Percentiles rank a stretch among this genome's conserved stretches.
These are phyloP conservation scores for Cyclaneusma minus DNA, from an alignment of 2,329 filamentous ascomycete species.

Conservation along the genomic window DNA sequence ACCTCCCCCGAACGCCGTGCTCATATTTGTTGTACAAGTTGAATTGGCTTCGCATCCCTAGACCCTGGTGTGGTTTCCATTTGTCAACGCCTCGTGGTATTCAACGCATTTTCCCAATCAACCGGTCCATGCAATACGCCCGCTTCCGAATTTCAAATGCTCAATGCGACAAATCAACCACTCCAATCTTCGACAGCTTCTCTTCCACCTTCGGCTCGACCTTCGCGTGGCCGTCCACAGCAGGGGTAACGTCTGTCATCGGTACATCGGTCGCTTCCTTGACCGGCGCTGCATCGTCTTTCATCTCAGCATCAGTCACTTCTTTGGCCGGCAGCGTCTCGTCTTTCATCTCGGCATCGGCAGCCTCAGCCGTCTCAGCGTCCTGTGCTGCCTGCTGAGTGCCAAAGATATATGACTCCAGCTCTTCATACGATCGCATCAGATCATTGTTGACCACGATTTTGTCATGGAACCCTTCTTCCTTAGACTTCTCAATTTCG, in stretches of 20 bases:
- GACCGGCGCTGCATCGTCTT: neutral
- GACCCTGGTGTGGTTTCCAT: too few relatives aligned
- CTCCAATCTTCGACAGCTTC: too few relatives aligned
- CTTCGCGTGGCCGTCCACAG: neutral
- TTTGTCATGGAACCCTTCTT: constrained; percentile 32
- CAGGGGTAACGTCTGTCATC: constrained; percentile 1
- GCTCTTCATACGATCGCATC: constrained; percentile 29
- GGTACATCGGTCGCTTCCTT: neutral
- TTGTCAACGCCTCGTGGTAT: too few relatives aligned
- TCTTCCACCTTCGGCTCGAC: neutral
- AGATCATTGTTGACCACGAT: constrained; percentile 34
- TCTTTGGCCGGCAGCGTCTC: constrained; percentile 2
- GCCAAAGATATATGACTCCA: constrained; percentile 33
- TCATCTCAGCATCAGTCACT: neutral
- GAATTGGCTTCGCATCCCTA: too few relatives aligned
- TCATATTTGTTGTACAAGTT: too few relatives aligned
- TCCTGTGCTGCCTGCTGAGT: constrained; percentile 9
- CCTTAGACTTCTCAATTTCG: constrained; percentile 27
- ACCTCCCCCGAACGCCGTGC: too few relatives aligned
- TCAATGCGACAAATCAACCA: too few relatives aligned
- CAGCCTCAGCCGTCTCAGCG: constrained; percentile 4
- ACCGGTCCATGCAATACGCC: too few relatives aligned
- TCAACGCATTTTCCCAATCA: too few relatives aligned
- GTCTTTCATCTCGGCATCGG: constrained; percentile 8
- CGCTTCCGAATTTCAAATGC: too few relatives aligned